Base-by-base conservation (phyloP, 106 monocot genomes). In the Dendrobium officinale region DNA sequence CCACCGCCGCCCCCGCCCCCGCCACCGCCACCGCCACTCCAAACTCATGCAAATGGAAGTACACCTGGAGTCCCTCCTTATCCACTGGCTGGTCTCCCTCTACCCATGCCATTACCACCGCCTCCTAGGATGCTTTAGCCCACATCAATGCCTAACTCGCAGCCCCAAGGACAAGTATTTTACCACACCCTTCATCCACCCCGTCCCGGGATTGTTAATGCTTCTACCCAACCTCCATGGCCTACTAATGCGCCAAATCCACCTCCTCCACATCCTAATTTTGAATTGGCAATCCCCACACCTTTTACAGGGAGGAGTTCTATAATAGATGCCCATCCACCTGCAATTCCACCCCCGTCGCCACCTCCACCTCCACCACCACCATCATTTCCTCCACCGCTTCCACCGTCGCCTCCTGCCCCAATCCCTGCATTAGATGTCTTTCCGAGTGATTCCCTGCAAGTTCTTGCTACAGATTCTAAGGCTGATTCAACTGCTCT, bases 371-470 rank as follows among this genome's bases (percentile, higher is more conserved):
- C 79, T 2, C 84, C 81, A 0, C 86, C 86, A 6, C 86, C 91
- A 54, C 81, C 80, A 19, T 85, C 93, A 68, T 77, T 87, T 42
- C 47, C 85, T 33, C 82, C 89, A 18, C 87, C 83, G 0, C 77
- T 78, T 56, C 83, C 83, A 18, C 84, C 84, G 4, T 80, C 87
- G 2, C 77, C 85, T 24, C 81, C 86, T 42, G 79, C 88, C 11
- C 83, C 83, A 40, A 66, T 78, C 79, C 75, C 81, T 58, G 68
- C 79, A 56, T 20, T n/a, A 10, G 55, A 41, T 29, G 75, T 47
- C 15, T 22, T 26, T 37, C 45, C 43, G 5, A 44, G 18, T 8
- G 37, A 51, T 81, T 45, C 54, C 9, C 13, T 45, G 8, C 17
- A n/a, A 33, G 31, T 29, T 67, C 29, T n/a, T 2, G 4, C 55